Conservation (phyloP, 2,329 filamentous ascomycete genomes). For the Alternaria tenuissima region DNA sequence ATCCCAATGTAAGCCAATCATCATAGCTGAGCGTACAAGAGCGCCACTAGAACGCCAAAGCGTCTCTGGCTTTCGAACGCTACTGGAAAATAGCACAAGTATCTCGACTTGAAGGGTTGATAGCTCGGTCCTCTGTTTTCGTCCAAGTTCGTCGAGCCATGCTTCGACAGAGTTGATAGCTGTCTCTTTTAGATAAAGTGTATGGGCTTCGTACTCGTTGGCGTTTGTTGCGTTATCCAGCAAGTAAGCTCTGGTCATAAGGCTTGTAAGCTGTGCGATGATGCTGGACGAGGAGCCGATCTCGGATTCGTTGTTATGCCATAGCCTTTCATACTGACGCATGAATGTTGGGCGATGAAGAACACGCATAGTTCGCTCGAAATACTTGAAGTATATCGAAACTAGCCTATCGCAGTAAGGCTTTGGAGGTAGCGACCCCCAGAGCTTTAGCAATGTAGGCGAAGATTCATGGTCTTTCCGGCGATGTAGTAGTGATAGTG, state of each 20-base stretch:
- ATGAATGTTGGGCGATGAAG: constrained; percentile 37
- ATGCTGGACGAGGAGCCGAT: constrained; percentile 30
- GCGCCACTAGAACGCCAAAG: constrained; percentile 44
- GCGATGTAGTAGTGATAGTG: constrained; percentile 15
- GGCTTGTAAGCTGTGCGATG: constrained; percentile 29
- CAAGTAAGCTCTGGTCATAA: constrained; percentile 34
- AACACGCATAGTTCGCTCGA: constrained; percentile 37
- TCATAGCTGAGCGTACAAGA: constrained; percentile 53
- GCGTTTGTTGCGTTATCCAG: constrained; percentile 21
- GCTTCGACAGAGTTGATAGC: constrained; percentile 29
- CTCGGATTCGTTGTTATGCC: constrained; percentile 21
- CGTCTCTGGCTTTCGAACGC: constrained; percentile 24
- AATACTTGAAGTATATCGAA: constrained; percentile 27
- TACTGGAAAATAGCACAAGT: constrained; percentile 26
- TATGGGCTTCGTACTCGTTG: constrained; percentile 16
- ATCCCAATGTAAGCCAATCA: constrained; percentile 54
- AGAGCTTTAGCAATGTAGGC: constrained; percentile 26
- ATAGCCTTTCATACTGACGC: constrained; percentile 32
- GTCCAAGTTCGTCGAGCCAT: constrained; percentile 33
- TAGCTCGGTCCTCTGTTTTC: constrained; percentile 32
- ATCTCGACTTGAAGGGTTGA: constrained; percentile 31
- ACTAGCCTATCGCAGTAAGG: constrained; percentile 33
- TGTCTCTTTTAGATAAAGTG: constrained; percentile 21
- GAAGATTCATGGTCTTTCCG: constrained; percentile 19
- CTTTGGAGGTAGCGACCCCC: constrained; percentile 30